Conservation (phyloP, 1,284 basidiomycete genomes). For the Trametes hirsuta region DNA sequence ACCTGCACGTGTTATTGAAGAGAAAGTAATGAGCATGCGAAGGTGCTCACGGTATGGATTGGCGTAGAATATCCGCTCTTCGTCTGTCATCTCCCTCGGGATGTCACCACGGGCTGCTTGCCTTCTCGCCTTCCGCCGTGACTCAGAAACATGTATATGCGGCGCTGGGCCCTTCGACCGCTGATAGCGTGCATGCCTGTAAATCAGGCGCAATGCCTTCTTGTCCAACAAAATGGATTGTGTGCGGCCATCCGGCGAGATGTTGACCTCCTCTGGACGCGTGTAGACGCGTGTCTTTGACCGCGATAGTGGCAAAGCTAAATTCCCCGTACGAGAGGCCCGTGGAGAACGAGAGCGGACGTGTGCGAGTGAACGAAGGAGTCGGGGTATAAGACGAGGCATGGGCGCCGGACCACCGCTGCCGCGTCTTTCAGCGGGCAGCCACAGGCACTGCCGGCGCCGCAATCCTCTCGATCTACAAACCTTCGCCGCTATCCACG, state of each 20-base stretch:
- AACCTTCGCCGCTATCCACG: too few relatives aligned
- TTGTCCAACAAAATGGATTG: conserved; percentile 30
- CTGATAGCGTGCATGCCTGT: conserved; percentile 18
- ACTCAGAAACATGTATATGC: conserved; percentile 6
- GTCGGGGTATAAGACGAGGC: conserved; percentile 70
- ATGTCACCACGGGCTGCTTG: conserved; percentile 34
- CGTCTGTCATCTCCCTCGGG: conserved; percentile 58
- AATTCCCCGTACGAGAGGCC: neutral
- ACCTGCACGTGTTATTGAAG: neutral
- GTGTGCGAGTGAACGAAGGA: conserved; percentile 47
- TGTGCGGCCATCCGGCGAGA: conserved; percentile 25
- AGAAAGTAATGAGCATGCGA: too few relatives aligned
- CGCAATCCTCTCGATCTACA: neutral
- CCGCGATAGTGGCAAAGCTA: neutral
- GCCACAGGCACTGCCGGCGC: too few relatives aligned
- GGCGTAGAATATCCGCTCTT: conserved; percentile 69
- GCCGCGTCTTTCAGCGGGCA: neutral
- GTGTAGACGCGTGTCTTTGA: conserved; percentile 1
- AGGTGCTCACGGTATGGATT: conserved; percentile 68
- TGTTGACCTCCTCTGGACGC: conserved; percentile 25
- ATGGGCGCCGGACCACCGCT: conserved; percentile 38
- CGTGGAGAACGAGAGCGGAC: conserved; percentile 14
- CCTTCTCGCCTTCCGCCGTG: conserved; percentile 3
- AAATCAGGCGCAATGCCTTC: conserved; percentile 21
- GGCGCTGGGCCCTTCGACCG: conserved; percentile 21